Base-by-base conservation (phyloP, 768 basidiomycete species). In the Boletus sp. region DNA sequence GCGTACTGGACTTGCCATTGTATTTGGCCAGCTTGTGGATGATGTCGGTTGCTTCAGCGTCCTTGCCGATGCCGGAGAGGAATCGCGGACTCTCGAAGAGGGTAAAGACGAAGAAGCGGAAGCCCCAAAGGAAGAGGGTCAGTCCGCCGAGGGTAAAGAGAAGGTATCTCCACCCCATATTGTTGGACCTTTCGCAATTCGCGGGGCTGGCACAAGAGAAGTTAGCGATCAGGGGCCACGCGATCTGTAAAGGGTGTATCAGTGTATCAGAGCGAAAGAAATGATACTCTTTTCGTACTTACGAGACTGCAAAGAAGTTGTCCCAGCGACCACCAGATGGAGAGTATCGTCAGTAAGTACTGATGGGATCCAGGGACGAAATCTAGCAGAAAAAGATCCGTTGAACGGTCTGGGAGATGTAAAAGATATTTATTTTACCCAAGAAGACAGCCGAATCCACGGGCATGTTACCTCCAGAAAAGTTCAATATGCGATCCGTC, bases 121-220 rank as follows among this genome's bases (percentile, higher is more conserved):
- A 55, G 11, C 64, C 72, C 77, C 81, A 84, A n/a, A 83, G 67
- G 51, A 83, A 56, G 37, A 86, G 72, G 28, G 77, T 82, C 40
- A 84, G 58, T 9, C 75, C 82, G 3, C 84, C 82, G 39, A 84
- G 77, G 0, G 76, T 75, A 65, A 82, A 78, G 33, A 84, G 69
- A 28, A 84, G 76, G 63, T 85, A 85, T 30, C 85, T 74, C 84
- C 85, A 86, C 24, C 85, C 84, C 83, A 83, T 85, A 60, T 85
- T 86, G 18, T 79, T 60, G 3, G 73, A 66, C 47, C 72, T 76
- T 37, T 73, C 56, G 57, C 81, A 81, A 4, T 71, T 62, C 7
- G 54, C 56, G 0, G 71, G 17, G 4, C 67, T 60, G 0, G 75
- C 52, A 58, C 84, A 85, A 7, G 84, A 81, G 57, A 79, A 78